phyloP scores from a whole-genome alignment of 192 early-diverging fungal species.

The Coemansia sp. region DNA sequence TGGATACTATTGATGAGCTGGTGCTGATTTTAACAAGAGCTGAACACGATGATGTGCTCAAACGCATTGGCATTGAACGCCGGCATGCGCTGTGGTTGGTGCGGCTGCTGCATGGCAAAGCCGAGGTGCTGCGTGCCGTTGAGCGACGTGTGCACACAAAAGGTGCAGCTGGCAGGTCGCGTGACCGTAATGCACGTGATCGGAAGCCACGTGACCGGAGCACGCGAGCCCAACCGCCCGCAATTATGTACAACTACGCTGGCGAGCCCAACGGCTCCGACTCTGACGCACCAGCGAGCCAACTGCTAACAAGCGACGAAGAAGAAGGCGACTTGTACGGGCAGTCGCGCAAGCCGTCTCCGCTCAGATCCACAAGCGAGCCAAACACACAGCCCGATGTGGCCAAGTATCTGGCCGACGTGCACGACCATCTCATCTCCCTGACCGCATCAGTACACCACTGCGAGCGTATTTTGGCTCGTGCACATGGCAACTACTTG shows the following conservation, averaged over 20 bases:
- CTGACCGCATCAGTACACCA: constrained; percentile 78
- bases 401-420: constrained; percentile 33
- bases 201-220: no score
- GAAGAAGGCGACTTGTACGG: constrained; percentile 50
- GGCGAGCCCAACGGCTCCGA: neutral
- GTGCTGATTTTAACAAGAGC: constrained; percentile 86
- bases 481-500: constrained; percentile 82
- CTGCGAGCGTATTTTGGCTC: constrained; percentile 76
- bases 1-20: constrained; percentile 93
- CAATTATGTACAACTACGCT: neutral
- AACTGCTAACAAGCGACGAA: constrained; percentile 55
- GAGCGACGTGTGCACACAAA: constrained; percentile 54
- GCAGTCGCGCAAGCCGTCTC: constrained; percentile 17
- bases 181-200: no score
- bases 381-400: constrained; percentile 19
- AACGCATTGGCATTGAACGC: constrained; percentile 71
- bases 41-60: constrained; percentile 77
- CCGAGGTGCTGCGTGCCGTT: constrained; percentile 73
- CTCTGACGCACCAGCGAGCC: constrained; percentile 19
- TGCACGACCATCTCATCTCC: constrained; percentile 72
- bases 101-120: constrained; percentile 68
- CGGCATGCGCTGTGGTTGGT: constrained; percentile 70
- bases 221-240: neutral
- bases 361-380: neutral
- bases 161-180: neutral